Evolutionary conservation across 2,329 filamentous ascomycete genomes (phyloP).

Genomic region (Lasiodiplodia sp.): DNA sequence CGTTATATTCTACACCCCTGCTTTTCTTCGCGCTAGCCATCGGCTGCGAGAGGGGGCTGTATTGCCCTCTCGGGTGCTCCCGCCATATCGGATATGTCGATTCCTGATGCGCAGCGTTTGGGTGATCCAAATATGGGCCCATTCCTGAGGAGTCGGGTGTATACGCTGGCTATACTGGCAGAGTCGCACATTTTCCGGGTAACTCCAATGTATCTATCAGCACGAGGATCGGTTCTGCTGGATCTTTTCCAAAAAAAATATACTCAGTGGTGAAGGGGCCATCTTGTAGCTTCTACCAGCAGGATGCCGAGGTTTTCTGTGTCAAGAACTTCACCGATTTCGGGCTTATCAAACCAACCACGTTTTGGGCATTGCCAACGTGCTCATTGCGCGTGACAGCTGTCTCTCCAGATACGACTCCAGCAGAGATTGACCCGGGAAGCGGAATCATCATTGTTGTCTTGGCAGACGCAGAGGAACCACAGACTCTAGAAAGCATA

Average conservation of each 20-base stretch:
- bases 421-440: constrained; percentile 43
- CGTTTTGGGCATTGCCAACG: constrained; percentile 49
- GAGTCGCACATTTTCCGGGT: constrained; percentile 46
- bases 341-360: constrained; percentile 51
- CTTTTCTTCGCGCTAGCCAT: too few relatives aligned
- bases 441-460: constrained; percentile 49
- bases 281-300: constrained; percentile 55
- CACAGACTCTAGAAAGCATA: constrained; percentile 48
- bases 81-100: neutral
- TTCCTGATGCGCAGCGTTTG: neutral
- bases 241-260: constrained; percentile 54
- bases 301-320: constrained; percentile 52
- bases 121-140: constrained; percentile 40
- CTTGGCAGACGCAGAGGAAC: constrained; percentile 47
- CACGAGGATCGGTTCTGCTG: constrained; percentile 41
- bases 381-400: constrained; percentile 41
- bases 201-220: constrained; percentile 46
- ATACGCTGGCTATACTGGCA: constrained; percentile 46
- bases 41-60: too few relatives aligned
- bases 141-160: constrained; percentile 43
- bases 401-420: constrained; percentile 42
- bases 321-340: constrained; percentile 42
- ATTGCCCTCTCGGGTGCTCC: neutral
- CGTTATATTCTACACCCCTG: too few relatives aligned
- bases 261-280: constrained; percentile 54